Evolutionary conservation across 1,139 yeast species (phyloP).

Genomic region (Saccharomycopsis crataegensis): DNA sequence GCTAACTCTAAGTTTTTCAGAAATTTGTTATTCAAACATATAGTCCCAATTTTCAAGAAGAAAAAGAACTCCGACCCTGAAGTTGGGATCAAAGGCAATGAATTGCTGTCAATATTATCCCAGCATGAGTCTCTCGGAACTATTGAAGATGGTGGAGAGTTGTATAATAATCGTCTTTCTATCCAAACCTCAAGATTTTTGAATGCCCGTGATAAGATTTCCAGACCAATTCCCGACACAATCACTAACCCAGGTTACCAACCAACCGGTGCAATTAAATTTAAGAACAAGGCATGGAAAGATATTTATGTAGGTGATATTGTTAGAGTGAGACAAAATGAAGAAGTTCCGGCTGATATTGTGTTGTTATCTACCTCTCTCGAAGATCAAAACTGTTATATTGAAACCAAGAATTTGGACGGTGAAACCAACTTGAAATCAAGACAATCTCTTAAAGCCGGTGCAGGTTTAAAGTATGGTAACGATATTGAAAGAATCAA

Average conservation of each 20-base stretch:
- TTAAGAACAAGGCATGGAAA: slow-evolving; percentile 78
- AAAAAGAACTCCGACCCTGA: not conserved
- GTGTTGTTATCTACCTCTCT: slow-evolving; percentile 77
- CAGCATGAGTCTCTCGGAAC: slow-evolving; percentile 20
- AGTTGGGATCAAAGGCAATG: not conserved
- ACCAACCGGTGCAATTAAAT: slow-evolving; percentile 36
- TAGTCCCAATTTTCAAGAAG: slow-evolving; percentile 9
- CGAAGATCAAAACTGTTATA: slow-evolving; percentile 81
- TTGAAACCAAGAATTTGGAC: slow-evolving; percentile 91
- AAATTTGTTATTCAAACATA: slow-evolving; percentile 22
- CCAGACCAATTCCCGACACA: slow-evolving; percentile 17
- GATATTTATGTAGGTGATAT: slow-evolving; percentile 85
- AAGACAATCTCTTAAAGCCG: slow-evolving; percentile 66
- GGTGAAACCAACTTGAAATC: slow-evolving; percentile 93
- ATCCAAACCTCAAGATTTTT: slow-evolving; percentile 11
- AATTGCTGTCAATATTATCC: not conserved
- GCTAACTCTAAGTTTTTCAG: slow-evolving; percentile 31
- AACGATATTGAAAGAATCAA: slow-evolving; percentile 66
- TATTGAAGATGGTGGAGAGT: slow-evolving; percentile 15
- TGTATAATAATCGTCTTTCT: slow-evolving; percentile 6
- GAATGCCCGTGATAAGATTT: slow-evolving; percentile 5
- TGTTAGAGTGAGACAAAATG: slow-evolving; percentile 75
- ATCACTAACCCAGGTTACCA: slow-evolving; percentile 25
- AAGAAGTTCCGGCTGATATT: slow-evolving; percentile 91
- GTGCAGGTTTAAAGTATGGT: slow-evolving; percentile 56